Conservation (phyloP, 345 rosid species). For the Bruguiera sexangula region DNA sequence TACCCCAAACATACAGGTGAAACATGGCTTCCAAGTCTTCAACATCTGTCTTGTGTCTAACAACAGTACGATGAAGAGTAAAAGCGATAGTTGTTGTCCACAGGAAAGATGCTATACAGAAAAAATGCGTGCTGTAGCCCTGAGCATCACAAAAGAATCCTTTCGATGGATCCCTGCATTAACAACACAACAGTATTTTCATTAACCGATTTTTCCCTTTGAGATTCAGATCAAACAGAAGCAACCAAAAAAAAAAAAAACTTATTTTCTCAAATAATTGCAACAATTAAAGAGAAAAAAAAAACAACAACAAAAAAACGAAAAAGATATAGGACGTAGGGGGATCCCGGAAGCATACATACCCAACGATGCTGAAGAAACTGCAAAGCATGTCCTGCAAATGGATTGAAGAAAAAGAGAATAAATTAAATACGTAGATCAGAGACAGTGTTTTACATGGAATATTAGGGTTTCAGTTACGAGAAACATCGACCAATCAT, state of each 20-base stretch:
- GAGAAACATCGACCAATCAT: too few relatives aligned
- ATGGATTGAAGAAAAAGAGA: neutral
- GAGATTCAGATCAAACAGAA: neutral
- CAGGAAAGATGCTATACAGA: constrained; percentile 91
- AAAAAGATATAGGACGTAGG: neutral
- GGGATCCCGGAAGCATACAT: constrained; percentile 36
- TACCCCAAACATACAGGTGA: constrained; percentile 99
- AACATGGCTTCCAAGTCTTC: constrained; percentile 95
- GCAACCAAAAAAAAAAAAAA: neutral
- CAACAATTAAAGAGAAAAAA: neutral
- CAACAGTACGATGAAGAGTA: constrained; percentile 94
- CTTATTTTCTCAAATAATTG: neutral
- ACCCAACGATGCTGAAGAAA: constrained; percentile 91
- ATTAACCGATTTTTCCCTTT: too few relatives aligned
- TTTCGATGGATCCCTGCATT: constrained; percentile 81
- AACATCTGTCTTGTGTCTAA: constrained; percentile 83
- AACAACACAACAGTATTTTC: constrained; percentile 1
- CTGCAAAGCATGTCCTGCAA: constrained; percentile 96
- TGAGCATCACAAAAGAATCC: constrained; percentile 85
- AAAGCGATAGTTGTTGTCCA: constrained; percentile 97
- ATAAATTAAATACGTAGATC: too few relatives aligned
- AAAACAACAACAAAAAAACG: neutral
- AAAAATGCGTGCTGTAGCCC: constrained; percentile 81
- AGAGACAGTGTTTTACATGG: too few relatives aligned
- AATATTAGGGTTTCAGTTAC: too few relatives aligned